phyloP scores from a whole-genome alignment of 2,329 filamentous ascomycete genomes.

The Cercospora citrullina region DNA sequence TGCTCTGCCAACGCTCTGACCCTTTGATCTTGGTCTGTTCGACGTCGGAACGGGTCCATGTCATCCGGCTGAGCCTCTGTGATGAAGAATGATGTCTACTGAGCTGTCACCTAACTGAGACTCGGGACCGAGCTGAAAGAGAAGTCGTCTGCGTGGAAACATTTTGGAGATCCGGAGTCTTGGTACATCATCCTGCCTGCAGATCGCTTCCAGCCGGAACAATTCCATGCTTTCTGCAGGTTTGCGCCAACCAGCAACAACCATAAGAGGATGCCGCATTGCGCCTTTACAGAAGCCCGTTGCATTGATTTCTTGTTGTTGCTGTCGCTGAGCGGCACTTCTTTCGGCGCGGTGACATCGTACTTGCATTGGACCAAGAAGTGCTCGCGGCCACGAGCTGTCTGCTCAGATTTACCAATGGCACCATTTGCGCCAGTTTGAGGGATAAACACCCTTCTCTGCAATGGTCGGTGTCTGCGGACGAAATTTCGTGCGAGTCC shows the following conservation, averaged over 20 bases:
- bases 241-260: neutral
- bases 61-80: neutral
- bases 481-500: neutral
- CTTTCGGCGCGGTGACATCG: neutral
- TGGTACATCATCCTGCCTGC: neutral
- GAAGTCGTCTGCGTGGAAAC: neutral
- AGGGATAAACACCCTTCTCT: neutral
- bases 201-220: neutral
- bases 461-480: neutral
- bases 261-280: neutral
- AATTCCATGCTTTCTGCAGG: neutral
- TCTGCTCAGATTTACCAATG: neutral
- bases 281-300: neutral
- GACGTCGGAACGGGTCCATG: neutral
- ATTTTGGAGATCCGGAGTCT: conserved; percentile 7
- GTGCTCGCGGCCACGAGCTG: neutral
- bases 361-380: neutral
- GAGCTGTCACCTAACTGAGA: neutral
- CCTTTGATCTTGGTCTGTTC: neutral
- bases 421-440: neutral
- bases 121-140: conserved; percentile 12
- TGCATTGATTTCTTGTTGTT: neutral
- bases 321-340: neutral
- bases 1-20: neutral
- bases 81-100: conserved; percentile 5